Evolutionary conservation across 768 basidiomycete species (phyloP), one percentile per base, ranked within the genome.

Genomic region (Scleroderma bovista): DNA sequence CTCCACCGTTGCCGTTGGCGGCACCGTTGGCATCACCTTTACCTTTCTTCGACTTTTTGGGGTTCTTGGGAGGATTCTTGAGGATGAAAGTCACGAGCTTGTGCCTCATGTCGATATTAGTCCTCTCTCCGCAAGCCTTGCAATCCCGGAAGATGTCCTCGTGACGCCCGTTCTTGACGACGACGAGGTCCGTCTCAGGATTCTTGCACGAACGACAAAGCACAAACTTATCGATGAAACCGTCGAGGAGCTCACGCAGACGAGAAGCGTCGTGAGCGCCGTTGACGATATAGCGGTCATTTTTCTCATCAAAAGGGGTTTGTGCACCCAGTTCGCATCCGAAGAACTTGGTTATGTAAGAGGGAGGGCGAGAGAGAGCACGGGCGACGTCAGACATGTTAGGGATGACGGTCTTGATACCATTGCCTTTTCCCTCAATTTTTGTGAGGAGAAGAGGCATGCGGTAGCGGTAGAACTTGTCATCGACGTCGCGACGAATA

Each of bases 381-480:
- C 92, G 86, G 43, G 95, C 92, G 57, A 99, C 87, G 69, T 98
- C 96, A 52, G 91, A 82, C 93, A 99, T 97, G 73, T 99, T 99
- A 17, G 94, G 94, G 47, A 97, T 73, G 64, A 99, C 94, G 41
- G 96, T 99, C 76, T 99, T 99, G 73, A 99, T 98, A 61, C 96
- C 96, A 68, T 99, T 99, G 53, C 96, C 96, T 70, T 93, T 94
- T 61, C 96, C 96, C 73, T 99, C 96, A 32, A 98, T 93, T 76
- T 98, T 98, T 55, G 88, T 95, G 56, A 81, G 78, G 54, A 99
- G 81, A 51, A 93, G 67, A 49, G 96, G 96, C 96, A 99, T 99
- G 57, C 92, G 88, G 79, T 93, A 93, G 59, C 91, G 91, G 69
- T 94, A 94, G 68, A 93, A 94, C 71, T 91, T 91, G 77, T 95